Conservation (phyloP, 345 rosid species). For the Eucalyptus decipiens region DNA sequence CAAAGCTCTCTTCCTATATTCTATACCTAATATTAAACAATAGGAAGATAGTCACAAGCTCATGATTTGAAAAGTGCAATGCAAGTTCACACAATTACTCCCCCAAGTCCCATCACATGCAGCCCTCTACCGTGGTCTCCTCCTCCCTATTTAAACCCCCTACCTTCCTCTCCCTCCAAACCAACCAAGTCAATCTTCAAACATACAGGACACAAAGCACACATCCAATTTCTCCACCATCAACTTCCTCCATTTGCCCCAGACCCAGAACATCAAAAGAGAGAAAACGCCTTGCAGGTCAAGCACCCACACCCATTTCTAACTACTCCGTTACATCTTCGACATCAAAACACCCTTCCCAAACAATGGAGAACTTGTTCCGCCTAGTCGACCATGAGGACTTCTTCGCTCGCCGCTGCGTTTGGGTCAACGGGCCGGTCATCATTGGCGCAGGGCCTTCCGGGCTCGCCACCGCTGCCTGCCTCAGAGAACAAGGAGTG, state of each 20-base stretch:
- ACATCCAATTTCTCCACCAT: background rate
- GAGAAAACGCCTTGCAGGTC: background rate
- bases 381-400: background rate
- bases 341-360: background rate
- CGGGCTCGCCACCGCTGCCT: slow-evolving; percentile 27
- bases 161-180: background rate
- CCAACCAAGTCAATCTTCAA: background rate
- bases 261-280: background rate
- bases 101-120: background rate
- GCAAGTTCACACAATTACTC: background rate
- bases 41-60: background rate
- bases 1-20: background rate
- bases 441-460: slow-evolving; percentile 36
- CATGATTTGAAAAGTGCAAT: background rate
- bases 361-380: background rate
- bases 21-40: background rate
- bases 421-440: slow-evolving; percentile 30
- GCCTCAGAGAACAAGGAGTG: slow-evolving; percentile 32
- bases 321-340: background rate
- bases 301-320: background rate
- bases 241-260: background rate
- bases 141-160: background rate
- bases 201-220: background rate
- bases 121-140: background rate
- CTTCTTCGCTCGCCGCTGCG: slow-evolving; percentile 5